phyloP scores from a whole-genome alignment of 306 rosid genomes.

The Acacia melanoxylon region DNA sequence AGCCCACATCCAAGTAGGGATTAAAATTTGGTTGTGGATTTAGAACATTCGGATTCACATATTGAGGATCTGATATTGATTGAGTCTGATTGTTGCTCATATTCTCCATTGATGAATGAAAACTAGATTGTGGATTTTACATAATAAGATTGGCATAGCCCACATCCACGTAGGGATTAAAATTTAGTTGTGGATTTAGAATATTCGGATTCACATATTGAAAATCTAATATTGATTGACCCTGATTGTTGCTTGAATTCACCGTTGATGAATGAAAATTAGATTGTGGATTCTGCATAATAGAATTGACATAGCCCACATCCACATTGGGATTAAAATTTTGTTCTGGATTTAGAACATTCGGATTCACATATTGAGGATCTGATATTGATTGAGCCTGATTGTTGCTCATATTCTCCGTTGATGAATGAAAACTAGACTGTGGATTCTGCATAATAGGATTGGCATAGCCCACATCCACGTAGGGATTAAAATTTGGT shows the following conservation, averaged over 20 bases:
- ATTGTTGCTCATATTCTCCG: slow-evolving; percentile 13
- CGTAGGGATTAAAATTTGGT: neutral
- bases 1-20: neutral
- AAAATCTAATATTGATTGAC: slow-evolving; percentile 22
- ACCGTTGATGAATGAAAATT: slow-evolving; percentile 10
- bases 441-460: slow-evolving; percentile 12
- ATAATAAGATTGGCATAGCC: slow-evolving; percentile 7
- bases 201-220: slow-evolving; percentile 22
- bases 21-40: slow-evolving; percentile 23
- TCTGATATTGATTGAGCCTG: slow-evolving; percentile 19
- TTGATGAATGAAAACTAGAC: slow-evolving; percentile 19
- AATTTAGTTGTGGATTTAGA: slow-evolving; percentile 16
- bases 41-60: slow-evolving; percentile 13
- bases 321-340: no score
- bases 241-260: slow-evolving; percentile 19
- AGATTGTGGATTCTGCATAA: neutral
- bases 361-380: slow-evolving; percentile 28
- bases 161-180: slow-evolving; percentile 8
- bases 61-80: slow-evolving; percentile 18
- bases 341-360: slow-evolving; percentile 1
- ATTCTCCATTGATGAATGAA: slow-evolving; percentile 11
- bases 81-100: slow-evolving; percentile 27
- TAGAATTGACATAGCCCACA: slow-evolving; percentile 9
- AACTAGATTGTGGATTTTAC: neutral
- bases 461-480: neutral